Base-by-base conservation (phyloP, 768 basidiomycete species). In the Hydnomerulius pinastri region DNA sequence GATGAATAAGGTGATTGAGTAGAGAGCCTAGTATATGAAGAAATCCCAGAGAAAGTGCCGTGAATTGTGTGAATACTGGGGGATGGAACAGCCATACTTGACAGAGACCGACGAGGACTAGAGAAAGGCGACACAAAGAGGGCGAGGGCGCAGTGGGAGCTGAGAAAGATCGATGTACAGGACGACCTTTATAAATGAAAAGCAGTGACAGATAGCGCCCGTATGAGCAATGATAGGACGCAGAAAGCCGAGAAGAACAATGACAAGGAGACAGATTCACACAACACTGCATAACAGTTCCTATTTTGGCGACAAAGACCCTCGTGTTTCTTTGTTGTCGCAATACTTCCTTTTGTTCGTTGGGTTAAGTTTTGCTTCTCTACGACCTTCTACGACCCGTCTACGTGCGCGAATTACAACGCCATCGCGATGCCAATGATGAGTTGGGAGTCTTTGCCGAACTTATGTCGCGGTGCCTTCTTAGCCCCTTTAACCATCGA, bases 11-110 rank as follows among this genome's bases (percentile, higher is more conserved):
- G 27, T 39, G 53, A 42, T 45, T 38, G 52, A 21, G 48, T 4
- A 10, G 58, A 25, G 44, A 41, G n/a, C 60, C 56, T 57, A 48
- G 54, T 50, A 29, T 57, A 59, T 5, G 67, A 49, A 20, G 62
- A 51, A 15, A 69, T 53, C 39, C 66, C 66, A 28, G 66, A 63
- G 41, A 67, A 67, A 2, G 67, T 58, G 18, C 66, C 65, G 30
- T 67, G 66, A 43, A 67, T 67, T 49, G 66, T 63, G 37, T 69
- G 68, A 30, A 68, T 58, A 25, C 57, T 54, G 53, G 62, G 66
- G 32, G 61, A 9, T 32, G 68, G 54, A 13, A 55, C 8, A 39
- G 68, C 63, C 66, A 68, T 68, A n/a, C 50, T 30, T 36, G 32
- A 57, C 52, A 47, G 62, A 54, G 43, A 55, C 40, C 50, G 50